These are phyloP conservation scores for Canavalia ensiformis DNA, from an alignment of 306 rosid species.

Conservation along the genomic window DNA sequence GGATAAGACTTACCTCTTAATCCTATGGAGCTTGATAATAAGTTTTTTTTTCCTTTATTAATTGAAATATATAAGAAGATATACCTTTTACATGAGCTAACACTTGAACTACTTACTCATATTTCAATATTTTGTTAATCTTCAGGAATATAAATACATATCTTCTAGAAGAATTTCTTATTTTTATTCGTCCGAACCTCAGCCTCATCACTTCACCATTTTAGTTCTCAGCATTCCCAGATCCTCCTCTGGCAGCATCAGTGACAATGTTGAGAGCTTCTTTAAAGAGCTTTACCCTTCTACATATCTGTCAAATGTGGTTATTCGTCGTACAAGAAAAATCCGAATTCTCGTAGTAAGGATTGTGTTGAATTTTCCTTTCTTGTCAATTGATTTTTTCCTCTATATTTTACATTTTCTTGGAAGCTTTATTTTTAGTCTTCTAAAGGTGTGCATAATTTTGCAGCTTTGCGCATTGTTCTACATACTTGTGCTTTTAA, in stretches of 20 bases:
- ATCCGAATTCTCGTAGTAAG: conserved; percentile 78
- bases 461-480: conserved; percentile 10
- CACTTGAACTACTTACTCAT: conserved; percentile 51
- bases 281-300: conserved; percentile 81
- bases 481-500: conserved; percentile 22
- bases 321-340: conserved; percentile 72
- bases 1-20: neutral
- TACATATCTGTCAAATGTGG: conserved; percentile 77
- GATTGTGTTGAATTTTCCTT: conserved; percentile 30
- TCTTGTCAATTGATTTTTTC: conserved; percentile 37
- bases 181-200: conserved; percentile 84
- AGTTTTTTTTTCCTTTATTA: conserved; percentile 26
- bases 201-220: conserved; percentile 90
- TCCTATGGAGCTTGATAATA: conserved; percentile 5
- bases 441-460: conserved; percentile 2
- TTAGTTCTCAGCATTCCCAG: conserved; percentile 80
- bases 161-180: conserved; percentile 76
- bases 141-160: conserved; percentile 85
- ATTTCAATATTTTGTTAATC: conserved; percentile 36
- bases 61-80: conserved; percentile 36
- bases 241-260: conserved; percentile 61
- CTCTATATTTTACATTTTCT: conserved; percentile 11
- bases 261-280: conserved; percentile 73
- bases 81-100: conserved; percentile 33
- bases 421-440: conserved; percentile 15